A percentile compares a stretch with the other conserved stretches of the same genome.
Conservation (phyloP, 345 rosid genomes). For the Diplotaxis tenuifolia region DNA sequence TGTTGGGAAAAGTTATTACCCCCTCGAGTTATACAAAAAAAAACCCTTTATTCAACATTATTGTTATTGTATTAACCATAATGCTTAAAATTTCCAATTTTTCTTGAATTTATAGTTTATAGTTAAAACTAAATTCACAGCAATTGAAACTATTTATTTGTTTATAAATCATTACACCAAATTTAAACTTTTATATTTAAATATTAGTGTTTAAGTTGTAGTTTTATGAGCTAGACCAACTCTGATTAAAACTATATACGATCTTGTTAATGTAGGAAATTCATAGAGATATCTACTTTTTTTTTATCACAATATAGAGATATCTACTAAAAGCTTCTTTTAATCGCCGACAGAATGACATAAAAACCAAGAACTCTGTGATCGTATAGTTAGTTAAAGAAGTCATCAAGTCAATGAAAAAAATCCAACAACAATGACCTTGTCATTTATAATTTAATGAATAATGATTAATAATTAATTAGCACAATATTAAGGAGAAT, state of each 20-base stretch:
- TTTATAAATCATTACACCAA: too few species aligned
- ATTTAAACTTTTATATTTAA: too few species aligned
- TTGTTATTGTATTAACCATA: too few species aligned
- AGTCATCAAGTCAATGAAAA: constrained; percentile 23
- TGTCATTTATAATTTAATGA: too few species aligned
- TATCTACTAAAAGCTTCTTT: too few species aligned
- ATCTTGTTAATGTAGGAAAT: neutral
- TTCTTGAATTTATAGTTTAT: neutral
- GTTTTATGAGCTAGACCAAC: too few species aligned
- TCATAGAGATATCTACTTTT: too few species aligned
- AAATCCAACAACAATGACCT: constrained; percentile 22
- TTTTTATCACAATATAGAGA: too few species aligned
- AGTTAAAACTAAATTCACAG: too few species aligned
- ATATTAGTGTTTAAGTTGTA: too few species aligned
- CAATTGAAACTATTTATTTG: too few species aligned
- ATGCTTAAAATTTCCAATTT: neutral
- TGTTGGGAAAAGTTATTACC: constrained; percentile 37
- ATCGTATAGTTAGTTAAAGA: neutral
- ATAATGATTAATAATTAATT: neutral
- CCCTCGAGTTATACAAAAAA: constrained; percentile 13
- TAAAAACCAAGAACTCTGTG: constrained; percentile 12
- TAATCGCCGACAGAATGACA: constrained; percentile 33
- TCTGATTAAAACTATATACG: too few species aligned
- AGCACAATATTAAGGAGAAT: neutral
- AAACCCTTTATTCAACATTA: neutral